Base-by-base conservation (phyloP, 305 asterid genomes). In the Fraxinus albicans region DNA sequence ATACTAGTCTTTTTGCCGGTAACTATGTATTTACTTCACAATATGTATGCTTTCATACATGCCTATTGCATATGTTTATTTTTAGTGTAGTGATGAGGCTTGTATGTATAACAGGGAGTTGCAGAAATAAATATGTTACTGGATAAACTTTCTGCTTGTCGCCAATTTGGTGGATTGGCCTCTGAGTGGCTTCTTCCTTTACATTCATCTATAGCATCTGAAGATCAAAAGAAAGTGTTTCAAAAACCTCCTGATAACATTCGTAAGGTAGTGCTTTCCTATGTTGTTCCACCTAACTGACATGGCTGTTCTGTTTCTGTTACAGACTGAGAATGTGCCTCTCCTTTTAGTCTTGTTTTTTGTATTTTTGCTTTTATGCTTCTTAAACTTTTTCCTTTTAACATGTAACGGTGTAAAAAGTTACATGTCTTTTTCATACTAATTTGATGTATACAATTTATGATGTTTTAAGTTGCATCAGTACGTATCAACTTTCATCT, bases 161-260 rank as follows among this genome's bases (percentile, higher is more conserved):
- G 88, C 86, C 97, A 89, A 83, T 96, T 94, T 88, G 93, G 98
- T 67, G 98, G 98, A 77, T 81, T 75, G 25, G 89, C 95, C 86
- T 96, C 97, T 84, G 96, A 94, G 72, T 96, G 99, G 99, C 91
- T 96, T 88, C 95, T 96, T 85, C 98, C 99, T 55, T 85, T 96
- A 81, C 98, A 96, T 91, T 96, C 99, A 88, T 94, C 99, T 76
- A 88, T 96, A 78, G 94, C 98, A 86, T 91, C 98, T 38, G 98
- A 91, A 88, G 98, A 96, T 89, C 99, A 96, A 84, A 92, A 89
- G 88, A 96, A 90, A 90, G 99, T 91, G 86, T 96, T 96, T 85
- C 91, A 87, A 82, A 93, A 90, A 85, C 97, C 99, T 81, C 94
- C 98, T 79, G 92, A 88, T 77, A 93, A 88, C 84, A 91, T 96